phyloP scores from a whole-genome alignment of 805 yeast genomes.

The Saturnispora ahearnii region DNA sequence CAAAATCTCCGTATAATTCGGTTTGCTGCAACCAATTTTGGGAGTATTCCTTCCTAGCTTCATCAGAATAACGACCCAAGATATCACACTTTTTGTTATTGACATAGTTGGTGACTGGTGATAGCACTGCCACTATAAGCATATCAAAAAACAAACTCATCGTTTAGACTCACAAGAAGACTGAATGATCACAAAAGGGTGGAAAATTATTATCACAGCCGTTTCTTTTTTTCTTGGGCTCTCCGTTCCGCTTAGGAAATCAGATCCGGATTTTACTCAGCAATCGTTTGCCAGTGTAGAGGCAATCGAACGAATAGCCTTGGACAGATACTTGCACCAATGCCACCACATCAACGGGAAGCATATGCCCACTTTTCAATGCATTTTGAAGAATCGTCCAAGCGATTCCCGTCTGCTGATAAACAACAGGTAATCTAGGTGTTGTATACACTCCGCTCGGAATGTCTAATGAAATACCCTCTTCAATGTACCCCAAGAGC shows the following conservation, averaged over 20 bases:
- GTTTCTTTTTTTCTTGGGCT: background rate
- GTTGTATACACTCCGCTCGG: conserved; percentile 47
- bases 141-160: conserved; percentile 14
- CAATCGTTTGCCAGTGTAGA: conserved; percentile 38
- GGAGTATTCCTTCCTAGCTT: conserved; percentile 11
- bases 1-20: conserved; percentile 13
- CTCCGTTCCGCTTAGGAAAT: background rate
- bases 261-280: conserved; percentile 31
- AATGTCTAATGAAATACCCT: conserved; percentile 17
- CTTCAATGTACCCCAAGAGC: conserved; percentile 27
- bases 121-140: conserved; percentile 12
- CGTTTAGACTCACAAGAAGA: background rate
- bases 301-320: conserved; percentile 32
- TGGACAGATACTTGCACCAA: conserved; percentile 33
- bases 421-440: conserved; percentile 40
- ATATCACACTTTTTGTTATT: conserved; percentile 14
- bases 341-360: conserved; percentile 31
- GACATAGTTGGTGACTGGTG: conserved; percentile 12
- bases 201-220: background rate
- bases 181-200: background rate
- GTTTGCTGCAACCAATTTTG: conserved; percentile 13
- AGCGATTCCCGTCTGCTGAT: conserved; percentile 33
- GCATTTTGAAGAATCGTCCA: conserved; percentile 42
- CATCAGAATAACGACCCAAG: conserved; percentile 10
- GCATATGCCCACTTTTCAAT: conserved; percentile 41